A percentile compares a stretch with the other conserved stretches of the same genome.
Conservation (phyloP, 2,329 filamentous ascomycete species). For the Incumbomyces delicatus region DNA sequence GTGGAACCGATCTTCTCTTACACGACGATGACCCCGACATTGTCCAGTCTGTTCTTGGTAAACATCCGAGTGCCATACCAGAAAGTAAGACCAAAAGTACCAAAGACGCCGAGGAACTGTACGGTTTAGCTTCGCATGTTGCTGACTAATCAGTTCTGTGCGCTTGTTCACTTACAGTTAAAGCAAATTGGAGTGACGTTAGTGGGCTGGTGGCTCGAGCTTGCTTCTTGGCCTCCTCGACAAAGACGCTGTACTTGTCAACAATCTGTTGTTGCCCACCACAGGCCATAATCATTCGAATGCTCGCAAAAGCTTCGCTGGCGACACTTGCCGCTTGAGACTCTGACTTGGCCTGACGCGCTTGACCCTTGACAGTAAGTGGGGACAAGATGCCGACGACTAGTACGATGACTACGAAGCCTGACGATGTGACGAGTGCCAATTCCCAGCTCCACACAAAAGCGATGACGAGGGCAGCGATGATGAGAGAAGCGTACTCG, state of each 20-base stretch:
- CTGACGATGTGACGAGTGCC: constrained; percentile 36
- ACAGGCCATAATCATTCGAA: constrained; percentile 43
- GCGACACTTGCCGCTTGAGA: constrained; percentile 38
- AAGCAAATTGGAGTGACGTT: no score
- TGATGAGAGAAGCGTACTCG: constrained; percentile 29
- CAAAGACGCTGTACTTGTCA: constrained; percentile 33
- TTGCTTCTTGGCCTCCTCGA: constrained; percentile 34
- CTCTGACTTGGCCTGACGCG: constrained; percentile 26
- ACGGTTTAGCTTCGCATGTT: constrained; percentile 34
- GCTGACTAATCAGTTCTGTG: no score
- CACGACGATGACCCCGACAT: no score
- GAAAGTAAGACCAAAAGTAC: constrained; percentile 50
- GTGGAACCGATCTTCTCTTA: no score
- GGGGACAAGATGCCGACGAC: constrained; percentile 20
- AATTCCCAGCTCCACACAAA: constrained; percentile 35
- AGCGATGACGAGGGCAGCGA: constrained; percentile 32
- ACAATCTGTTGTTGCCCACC: constrained; percentile 36
- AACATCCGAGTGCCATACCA: constrained; percentile 27
- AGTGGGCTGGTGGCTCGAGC: constrained; percentile 39
- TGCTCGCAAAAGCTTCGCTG: constrained; percentile 42
- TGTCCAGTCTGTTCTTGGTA: no score
- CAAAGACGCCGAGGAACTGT: constrained; percentile 44
- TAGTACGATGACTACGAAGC: constrained; percentile 36
- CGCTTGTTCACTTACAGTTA: no score
- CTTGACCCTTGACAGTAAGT: background rate